Percentiles rank a stretch among this genome's conserved stretches.
Evolutionary conservation across 192 early-diverging fungal genomes (phyloP).

Genomic region (Kickxella alabastrina): DNA sequence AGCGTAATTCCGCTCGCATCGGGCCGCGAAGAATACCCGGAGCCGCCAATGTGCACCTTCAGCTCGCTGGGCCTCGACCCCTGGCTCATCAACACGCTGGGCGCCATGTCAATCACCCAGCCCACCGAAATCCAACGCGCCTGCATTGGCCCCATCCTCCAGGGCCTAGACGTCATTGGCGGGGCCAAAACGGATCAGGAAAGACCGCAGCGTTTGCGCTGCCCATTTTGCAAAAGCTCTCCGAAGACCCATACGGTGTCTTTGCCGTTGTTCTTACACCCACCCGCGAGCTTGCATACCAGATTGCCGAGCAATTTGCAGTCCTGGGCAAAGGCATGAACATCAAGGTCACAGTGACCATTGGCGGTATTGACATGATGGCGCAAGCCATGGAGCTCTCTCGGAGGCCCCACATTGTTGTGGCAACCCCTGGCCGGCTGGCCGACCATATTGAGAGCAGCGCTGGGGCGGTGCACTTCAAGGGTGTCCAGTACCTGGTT

Average conservation of each 20-base stretch:
- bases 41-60: constrained; percentile 56
- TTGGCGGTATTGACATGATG: constrained; percentile 96
- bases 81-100: constrained; percentile 79
- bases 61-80: constrained; percentile 67
- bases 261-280: constrained; percentile 97
- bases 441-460: constrained; percentile 88
- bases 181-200: constrained; percentile 95
- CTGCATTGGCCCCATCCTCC: constrained; percentile 78
- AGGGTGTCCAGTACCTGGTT: constrained; percentile 76
- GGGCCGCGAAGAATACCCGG: constrained; percentile 8
- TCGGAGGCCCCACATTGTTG: constrained; percentile 82
- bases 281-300: constrained; percentile 93
- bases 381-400: constrained; percentile 84
- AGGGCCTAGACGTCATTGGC: constrained; percentile 81
- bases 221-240: constrained; percentile 91
- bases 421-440: constrained; percentile 92
- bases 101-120: constrained; percentile 72
- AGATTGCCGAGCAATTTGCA: constrained; percentile 97
- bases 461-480: constrained; percentile 67
- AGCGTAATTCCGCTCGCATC: constrained; percentile 18
- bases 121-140: constrained; percentile 92
- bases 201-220: constrained; percentile 98
- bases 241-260: constrained; percentile 93
- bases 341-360: constrained; percentile 78
- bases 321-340: constrained; percentile 86